Evolutionary conservation across 768 basidiomycete species (phyloP).

Genomic region (Hypholoma fasciculare): DNA sequence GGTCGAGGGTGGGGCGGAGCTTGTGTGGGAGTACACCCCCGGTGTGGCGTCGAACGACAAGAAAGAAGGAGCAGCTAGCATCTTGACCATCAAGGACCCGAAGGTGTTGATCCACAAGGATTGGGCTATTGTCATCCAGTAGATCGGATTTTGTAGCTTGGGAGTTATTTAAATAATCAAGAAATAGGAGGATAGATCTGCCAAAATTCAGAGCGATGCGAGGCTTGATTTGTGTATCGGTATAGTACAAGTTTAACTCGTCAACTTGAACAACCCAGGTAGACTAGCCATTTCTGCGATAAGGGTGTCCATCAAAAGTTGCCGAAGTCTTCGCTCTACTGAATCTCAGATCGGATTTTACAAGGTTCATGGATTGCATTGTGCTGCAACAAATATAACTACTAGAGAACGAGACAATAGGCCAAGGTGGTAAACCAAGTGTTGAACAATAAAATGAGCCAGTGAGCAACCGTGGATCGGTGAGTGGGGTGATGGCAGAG

Average conservation of each 20-base stretch:
- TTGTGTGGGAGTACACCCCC: conserved; percentile 68
- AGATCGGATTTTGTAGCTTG: conserved; percentile 1
- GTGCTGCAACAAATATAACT: conserved; percentile 5
- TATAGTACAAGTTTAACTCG: too few relatives aligned
- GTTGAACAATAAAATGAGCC: background rate
- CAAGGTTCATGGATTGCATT: background rate
- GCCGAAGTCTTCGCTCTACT: too few relatives aligned
- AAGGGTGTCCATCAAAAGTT: too few relatives aligned
- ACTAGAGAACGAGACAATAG: background rate
- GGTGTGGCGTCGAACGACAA: conserved; percentile 58
- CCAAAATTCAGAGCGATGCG: too few relatives aligned
- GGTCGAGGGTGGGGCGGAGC: conserved; percentile 43
- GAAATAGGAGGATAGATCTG: too few relatives aligned
- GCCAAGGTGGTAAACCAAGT: background rate
- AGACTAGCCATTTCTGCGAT: too few relatives aligned
- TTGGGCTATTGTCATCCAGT: conserved; percentile 57
- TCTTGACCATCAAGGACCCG: conserved; percentile 79
- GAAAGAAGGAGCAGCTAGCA: conserved; percentile 65
- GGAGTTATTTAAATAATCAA: background rate
- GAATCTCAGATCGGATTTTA: too few relatives aligned
- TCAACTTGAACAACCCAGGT: too few relatives aligned
- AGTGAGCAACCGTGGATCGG: conserved; percentile 1
- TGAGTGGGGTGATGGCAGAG: background rate
- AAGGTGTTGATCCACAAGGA: conserved; percentile 55
- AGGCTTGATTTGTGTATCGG: too few relatives aligned